phyloP scores from a whole-genome alignment of 495 filamentous ascomycete species.

The Penicillium bovifimosum region DNA sequence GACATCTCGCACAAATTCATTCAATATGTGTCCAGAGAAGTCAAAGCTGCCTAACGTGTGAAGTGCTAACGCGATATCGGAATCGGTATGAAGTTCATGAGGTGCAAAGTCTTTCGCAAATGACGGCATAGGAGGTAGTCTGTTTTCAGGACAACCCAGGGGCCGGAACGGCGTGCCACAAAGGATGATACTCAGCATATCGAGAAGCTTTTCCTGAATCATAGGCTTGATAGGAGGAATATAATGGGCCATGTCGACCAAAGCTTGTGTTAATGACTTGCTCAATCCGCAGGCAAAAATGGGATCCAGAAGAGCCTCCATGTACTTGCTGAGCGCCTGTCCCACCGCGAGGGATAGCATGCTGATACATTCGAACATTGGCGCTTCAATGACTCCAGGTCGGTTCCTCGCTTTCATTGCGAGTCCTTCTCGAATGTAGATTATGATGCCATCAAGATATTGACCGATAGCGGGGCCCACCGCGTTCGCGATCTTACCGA shows the following conservation, averaged over 20 bases:
- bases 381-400: constrained; percentile 65
- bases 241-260: constrained; percentile 98
- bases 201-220: constrained; percentile 88
- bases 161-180: constrained; percentile 88
- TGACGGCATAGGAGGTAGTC: constrained; percentile 61
- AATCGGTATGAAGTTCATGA: constrained; percentile 58
- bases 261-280: constrained; percentile 83
- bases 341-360: constrained; percentile 92
- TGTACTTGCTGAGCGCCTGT: constrained; percentile 94
- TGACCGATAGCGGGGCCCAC: constrained; percentile 89
- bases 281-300: constrained; percentile 96
- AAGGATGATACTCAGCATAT: constrained; percentile 91
- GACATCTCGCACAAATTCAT: constrained; percentile 97
- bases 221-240: constrained; percentile 88
- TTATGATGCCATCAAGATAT: constrained; percentile 88
- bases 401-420: constrained; percentile 76
- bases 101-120: constrained; percentile 83
- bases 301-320: constrained; percentile 90
- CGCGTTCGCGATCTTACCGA: constrained; percentile 93
- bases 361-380: constrained; percentile 97
- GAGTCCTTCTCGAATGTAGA: constrained; percentile 86
- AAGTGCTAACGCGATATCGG: constrained; percentile 85
- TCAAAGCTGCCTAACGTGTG: constrained; percentile 95
- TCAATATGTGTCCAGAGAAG: constrained; percentile 87
- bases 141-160: constrained; percentile 76